Evolutionary conservation across 2,329 filamentous ascomycete species (phyloP), one percentile per base, ranked within the genome.

Genomic region (Sporothrix brunneoviolacea): DNA sequence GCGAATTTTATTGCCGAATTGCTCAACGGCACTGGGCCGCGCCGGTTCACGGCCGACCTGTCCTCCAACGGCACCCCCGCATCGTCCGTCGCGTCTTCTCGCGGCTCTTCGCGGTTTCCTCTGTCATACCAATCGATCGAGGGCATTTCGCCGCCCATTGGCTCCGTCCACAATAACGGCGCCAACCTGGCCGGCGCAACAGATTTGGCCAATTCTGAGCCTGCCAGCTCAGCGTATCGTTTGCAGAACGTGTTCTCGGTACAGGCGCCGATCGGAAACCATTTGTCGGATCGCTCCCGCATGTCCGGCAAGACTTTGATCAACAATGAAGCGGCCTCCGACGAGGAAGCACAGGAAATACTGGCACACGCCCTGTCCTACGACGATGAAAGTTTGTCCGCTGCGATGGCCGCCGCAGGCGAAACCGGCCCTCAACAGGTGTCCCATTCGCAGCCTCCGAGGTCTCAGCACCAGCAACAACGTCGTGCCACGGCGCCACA

Each of bases 301-400:
- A 72, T 79, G 33, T 78, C 80, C 3, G 83, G 86, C 58, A 89
- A 88, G 65, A 79, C 81, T 3, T 70, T 89, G 45, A 90, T 90
- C 65, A 84, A 79, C 57, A 80, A 85, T 59, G 80, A 84, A 60
- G 75, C 76, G 15, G 80, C 79, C 24, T 78, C 82, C 44, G 82
- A 86, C 55, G 85, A 89, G 44, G 86, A 88, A 62, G 86, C 85
- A 2, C 80, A 76, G 30, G 77, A 83, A 58, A 71, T 90, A n/a
- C 72, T 89, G 82, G 89, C 49, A n/a, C n/a, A n/a, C n/a, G n/a
- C n/a, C n/a, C n/a, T n/a, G n/a, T n/a, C n/a, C n/a, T n/a, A n/a
- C n/a, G n/a, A n/a, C n/a, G n/a, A n/a, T n/a, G n/a, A n/a, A n/a
- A n/a, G n/a, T n/a, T n/a, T n/a, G n/a, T n/a, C n/a, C n/a, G 19